Evolutionary conservation across 768 basidiomycete genomes (phyloP).

Genomic region (Rhodotorula toruloides): DNA sequence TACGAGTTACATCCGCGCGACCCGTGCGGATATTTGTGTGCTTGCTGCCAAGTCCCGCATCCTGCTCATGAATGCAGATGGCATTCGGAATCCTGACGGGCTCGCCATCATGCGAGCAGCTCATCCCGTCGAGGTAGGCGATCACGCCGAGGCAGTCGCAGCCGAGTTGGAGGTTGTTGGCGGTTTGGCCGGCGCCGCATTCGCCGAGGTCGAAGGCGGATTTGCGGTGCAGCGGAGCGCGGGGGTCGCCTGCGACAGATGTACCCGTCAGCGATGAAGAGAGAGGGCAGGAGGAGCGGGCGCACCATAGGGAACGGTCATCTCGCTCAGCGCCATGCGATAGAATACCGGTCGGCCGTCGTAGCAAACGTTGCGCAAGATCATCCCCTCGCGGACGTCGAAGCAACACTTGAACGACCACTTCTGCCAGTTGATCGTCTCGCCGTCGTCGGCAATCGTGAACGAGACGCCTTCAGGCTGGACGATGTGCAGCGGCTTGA

Average conservation of each 20-base stretch:
- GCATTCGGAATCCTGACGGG: slow-evolving; percentile 35
- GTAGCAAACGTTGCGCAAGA: slow-evolving; percentile 42
- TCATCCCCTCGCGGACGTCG: slow-evolving; percentile 41
- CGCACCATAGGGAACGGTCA: slow-evolving; percentile 35
- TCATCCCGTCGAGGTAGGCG: slow-evolving; percentile 38
- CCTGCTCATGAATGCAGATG: slow-evolving; percentile 44
- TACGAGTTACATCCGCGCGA: slow-evolving; percentile 39
- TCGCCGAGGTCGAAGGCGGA: slow-evolving; percentile 45
- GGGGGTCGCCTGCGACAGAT: no score
- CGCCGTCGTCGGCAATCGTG: slow-evolving; percentile 13
- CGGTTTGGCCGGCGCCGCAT: slow-evolving; percentile 40
- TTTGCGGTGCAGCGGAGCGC: slow-evolving; percentile 37
- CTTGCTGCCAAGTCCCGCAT: slow-evolving; percentile 45
- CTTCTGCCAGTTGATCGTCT: slow-evolving; percentile 35
- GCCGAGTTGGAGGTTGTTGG: slow-evolving; percentile 41
- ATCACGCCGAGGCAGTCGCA: slow-evolving; percentile 41
- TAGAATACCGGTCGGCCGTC: slow-evolving; percentile 42
- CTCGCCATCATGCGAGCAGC: slow-evolving; percentile 30
- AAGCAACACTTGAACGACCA: slow-evolving; percentile 37
- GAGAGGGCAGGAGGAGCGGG: not conserved
- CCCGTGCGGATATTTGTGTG: slow-evolving; percentile 45
- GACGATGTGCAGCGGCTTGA: slow-evolving; percentile 15
- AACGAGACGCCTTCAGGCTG: slow-evolving; percentile 27
- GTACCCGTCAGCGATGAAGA: slow-evolving; percentile 39
- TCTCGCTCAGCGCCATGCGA: slow-evolving; percentile 41